Evolutionary conservation across 164 flowering plant genomes (phyloP).

Genomic region (Vitis labrusca): DNA sequence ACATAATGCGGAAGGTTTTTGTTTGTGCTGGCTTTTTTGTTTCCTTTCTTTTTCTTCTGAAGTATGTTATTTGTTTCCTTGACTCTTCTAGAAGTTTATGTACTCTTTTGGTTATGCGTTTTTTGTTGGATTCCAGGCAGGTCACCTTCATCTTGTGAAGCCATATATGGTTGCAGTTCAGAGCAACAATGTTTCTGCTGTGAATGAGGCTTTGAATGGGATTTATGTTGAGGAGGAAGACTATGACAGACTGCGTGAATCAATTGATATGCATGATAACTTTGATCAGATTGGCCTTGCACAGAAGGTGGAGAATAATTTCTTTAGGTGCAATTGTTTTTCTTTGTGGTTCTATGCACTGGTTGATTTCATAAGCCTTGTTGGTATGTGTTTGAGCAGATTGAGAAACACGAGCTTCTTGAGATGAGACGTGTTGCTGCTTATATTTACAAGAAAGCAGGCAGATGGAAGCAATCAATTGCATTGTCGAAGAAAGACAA

Average conservation of each 20-base stretch:
- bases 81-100: not conserved
- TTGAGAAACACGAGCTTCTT: constrained; percentile 98
- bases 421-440: constrained; percentile 99
- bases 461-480: constrained; percentile 99
- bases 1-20: constrained; percentile 93
- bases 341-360: constrained; percentile 1
- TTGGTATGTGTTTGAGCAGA: constrained; percentile 42
- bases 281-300: constrained; percentile 98
- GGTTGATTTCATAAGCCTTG: not conserved
- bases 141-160: constrained; percentile 86
- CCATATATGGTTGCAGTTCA: constrained; percentile 99
- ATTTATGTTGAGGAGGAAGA: constrained; percentile 94
- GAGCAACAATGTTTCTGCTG: constrained; percentile 94
- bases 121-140: constrained; percentile 60
- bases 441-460: constrained; percentile 95
- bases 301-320: constrained; percentile 64
- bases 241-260: constrained; percentile 90
- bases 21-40: not conserved
- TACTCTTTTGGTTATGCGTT: not conserved
- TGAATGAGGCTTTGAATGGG: constrained; percentile 92
- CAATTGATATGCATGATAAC: constrained; percentile 91
- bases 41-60: not conserved
- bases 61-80: not conserved
- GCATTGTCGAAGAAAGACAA: constrained; percentile 97
- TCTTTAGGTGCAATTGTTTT: not conserved